phyloP scores from a whole-genome alignment of 2,329 filamentous ascomycete genomes.

The Ramichloridium luteum region DNA sequence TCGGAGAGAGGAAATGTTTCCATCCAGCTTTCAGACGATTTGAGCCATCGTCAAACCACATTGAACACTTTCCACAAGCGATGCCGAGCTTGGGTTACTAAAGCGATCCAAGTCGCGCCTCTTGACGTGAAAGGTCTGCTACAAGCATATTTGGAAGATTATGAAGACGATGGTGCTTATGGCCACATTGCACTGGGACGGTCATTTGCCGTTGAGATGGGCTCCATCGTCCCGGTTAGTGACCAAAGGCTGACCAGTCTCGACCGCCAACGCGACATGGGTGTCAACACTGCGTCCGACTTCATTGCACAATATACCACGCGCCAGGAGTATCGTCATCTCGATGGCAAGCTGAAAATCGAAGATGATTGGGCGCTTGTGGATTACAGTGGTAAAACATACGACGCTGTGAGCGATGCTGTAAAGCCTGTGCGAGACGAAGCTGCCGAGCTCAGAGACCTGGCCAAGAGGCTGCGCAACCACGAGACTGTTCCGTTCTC shows the following conservation, averaged over 20 bases:
- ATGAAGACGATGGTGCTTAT: constrained; percentile 79
- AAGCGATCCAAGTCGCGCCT: constrained; percentile 72
- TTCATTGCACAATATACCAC: constrained; percentile 96
- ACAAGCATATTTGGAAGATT: constrained; percentile 92
- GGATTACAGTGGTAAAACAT: constrained; percentile 17
- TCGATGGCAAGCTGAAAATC: constrained; percentile 44
- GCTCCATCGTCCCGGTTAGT: constrained; percentile 69
- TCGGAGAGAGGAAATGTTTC: constrained; percentile 67
- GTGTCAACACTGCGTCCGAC: constrained; percentile 85
- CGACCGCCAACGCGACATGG: constrained; percentile 57
- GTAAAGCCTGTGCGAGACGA: constrained; percentile 30
- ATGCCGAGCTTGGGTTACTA: constrained; percentile 68
- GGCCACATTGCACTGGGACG: constrained; percentile 85
- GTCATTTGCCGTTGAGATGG: constrained; percentile 89
- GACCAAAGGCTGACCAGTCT: constrained; percentile 79
- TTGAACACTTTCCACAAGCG: constrained; percentile 64
- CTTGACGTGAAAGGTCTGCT: constrained; percentile 89
- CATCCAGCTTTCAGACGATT: constrained; percentile 89
- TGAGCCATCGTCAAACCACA: constrained; percentile 66
- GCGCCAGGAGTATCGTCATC: constrained; percentile 86
- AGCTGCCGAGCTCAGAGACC: constrained; percentile 51
- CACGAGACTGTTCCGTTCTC: constrained; percentile 58
- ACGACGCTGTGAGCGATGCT: constrained; percentile 6
- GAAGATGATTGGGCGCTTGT: constrained; percentile 21
- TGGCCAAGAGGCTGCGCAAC: constrained; percentile 58